Evolutionary conservation across 1,139 yeast species (phyloP), one percentile per base, ranked within the genome.

Genomic region (Saccharomyces hybrid): DNA sequence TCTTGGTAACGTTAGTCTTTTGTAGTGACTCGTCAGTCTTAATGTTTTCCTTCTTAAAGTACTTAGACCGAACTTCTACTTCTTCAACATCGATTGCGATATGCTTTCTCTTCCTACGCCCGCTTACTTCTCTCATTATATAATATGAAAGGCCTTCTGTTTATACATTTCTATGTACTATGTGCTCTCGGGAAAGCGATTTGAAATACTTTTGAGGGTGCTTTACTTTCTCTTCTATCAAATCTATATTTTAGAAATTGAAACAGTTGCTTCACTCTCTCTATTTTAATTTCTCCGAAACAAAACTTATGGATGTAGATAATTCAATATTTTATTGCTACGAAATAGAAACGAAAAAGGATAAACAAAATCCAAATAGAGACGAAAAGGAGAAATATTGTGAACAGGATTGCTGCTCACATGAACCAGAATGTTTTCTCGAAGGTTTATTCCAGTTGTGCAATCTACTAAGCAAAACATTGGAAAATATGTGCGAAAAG

Each of bases 41-140:
- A 1, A 14, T 31, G 2, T 51, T 49, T 24, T 55, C 58, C 47
- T 59, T 58, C 51, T 60, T 59, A 50, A 63, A 63, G 51, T 62
- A 63, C 53, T 62, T 63, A 21, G 52, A 50, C 9, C 42, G 42
- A n/a, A 44, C 49, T 29, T 38, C 47, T 19, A 38, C 49, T 1
- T 32, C 38, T 29, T 58, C 60, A n/a, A 59, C 46, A 26, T 56
- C 60, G 9, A 60, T 58, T 26, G 58, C 55, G 16, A 58, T 32
- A 24, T 56, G 54, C 16, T 51, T 51, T 31, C 61, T 55, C 34
- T 58, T 59, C 42, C 51, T n/a, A 27, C 50, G 31, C 44, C 51
- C 28, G n/a, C 50, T 49, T 34, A 21, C 14, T 52, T 38, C 49
- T n/a, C 32, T 46, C 28, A 46, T 46, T 46, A 46, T 27, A 9